Percentiles rank a stretch among this genome's conserved stretches.
phyloP scores from a whole-genome alignment of 495 filamentous ascomycete species.

The Trichoderma asperelloides region DNA sequence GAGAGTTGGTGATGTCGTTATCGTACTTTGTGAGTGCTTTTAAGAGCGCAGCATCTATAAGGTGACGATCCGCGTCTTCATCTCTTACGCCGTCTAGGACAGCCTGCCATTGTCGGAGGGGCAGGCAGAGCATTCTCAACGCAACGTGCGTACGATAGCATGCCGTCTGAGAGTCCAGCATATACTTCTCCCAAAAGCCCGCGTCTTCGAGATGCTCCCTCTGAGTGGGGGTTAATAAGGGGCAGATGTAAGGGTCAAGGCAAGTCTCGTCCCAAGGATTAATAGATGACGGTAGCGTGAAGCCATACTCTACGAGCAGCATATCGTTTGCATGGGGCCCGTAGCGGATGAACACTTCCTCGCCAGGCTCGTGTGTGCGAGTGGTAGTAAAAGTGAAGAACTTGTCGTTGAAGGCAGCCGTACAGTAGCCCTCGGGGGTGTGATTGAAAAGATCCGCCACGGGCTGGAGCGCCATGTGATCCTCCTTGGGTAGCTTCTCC shows the following conservation, averaged over 20 bases:
- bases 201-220: conserved; percentile 43
- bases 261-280: conserved; percentile 59
- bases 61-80: conserved; percentile 25
- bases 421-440: conserved; percentile 48
- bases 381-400: conserved; percentile 54
- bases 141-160: conserved; percentile 70
- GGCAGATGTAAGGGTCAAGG: conserved; percentile 61
- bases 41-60: conserved; percentile 24
- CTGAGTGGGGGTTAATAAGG: conserved; percentile 35
- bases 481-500: conserved; percentile 48
- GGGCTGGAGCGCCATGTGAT: conserved; percentile 73
- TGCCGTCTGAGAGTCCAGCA: conserved; percentile 48
- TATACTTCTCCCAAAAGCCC: conserved; percentile 63
- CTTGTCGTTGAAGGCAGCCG: conserved; percentile 47
- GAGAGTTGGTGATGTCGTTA: background rate
- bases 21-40: conserved; percentile 13
- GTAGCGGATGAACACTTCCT: conserved; percentile 75
- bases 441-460: conserved; percentile 90
- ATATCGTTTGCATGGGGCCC: conserved; percentile 75
- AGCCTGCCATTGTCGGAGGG: conserved; percentile 25
- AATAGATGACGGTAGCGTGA: conserved; percentile 46
- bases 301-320: conserved; percentile 76
- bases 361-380: conserved; percentile 48
- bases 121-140: conserved; percentile 38
- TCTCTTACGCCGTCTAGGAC: conserved; percentile 30